These are phyloP conservation scores for Heterococcus sp. DNA, from an alignment of 108 stramenopile genomes.

Conservation along the genomic window DNA sequence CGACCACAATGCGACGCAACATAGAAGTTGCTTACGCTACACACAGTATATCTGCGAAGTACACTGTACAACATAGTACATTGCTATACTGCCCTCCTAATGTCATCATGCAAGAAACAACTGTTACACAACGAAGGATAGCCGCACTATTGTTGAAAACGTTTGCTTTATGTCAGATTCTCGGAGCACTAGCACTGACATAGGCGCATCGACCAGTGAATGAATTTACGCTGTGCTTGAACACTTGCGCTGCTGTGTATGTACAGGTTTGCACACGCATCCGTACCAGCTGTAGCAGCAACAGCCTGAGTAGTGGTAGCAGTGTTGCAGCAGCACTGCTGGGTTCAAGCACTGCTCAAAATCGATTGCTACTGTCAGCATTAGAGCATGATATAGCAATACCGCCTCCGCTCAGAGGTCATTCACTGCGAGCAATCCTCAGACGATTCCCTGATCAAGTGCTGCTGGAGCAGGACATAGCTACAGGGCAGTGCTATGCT, in stretches of 20 bases:
- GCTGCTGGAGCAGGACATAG: neutral
- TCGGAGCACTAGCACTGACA: no score
- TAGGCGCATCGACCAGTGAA: neutral
- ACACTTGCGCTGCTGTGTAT: neutral
- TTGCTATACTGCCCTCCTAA: neutral
- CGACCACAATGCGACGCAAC: neutral
- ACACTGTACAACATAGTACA: neutral
- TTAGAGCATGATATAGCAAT: neutral
- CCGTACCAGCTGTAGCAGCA: no score
- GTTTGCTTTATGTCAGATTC: no score
- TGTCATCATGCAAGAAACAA: no score
- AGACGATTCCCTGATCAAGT: neutral
- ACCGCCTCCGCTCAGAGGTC: neutral
- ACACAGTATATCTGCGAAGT: neutral
- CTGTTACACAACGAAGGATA: no score
- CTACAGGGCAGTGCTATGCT: neutral
- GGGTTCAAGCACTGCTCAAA: neutral
- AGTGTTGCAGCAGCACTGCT: no score
- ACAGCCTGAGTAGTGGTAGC: no score
- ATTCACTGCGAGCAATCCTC: neutral
- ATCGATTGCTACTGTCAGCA: neutral
- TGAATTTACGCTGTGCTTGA: neutral
- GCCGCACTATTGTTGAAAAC: no score
- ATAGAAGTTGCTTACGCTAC: no score
- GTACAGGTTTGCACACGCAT: no score